Base-by-base conservation (phyloP, 805 yeast genomes). In the Hanseniaspora singularis region DNA sequence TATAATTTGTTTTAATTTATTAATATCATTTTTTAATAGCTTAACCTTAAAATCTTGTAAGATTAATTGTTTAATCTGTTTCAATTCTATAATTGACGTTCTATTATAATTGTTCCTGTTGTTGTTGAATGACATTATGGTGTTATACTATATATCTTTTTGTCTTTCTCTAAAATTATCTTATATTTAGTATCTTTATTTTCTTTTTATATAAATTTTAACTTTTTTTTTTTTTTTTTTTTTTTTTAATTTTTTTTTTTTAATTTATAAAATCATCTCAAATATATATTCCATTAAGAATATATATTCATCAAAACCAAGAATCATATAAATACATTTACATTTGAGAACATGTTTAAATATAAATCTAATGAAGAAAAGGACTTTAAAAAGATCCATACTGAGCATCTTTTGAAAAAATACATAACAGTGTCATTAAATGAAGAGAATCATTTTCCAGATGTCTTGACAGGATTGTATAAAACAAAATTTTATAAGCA, bases 281-380 rank as follows among this genome's bases (percentile, higher is more conserved):
- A n/a, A n/a, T n/a, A n/a, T 26, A 26, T 26, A 26, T 26, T 8
- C 10, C 11, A 26, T 26, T 26, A 26, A 26, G 7, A 26, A 7
- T 11, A 26, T 26, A 26, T 11, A 8, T 11, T 26, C 11, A 8
- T 26, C 28, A 8, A 26, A 8, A 26, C 7, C 28, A 26, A 26
- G 7, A 26, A 26, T 26, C 7, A 26, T 26, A 8, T 26, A 26
- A 26, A 26, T 26, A 26, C 32, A 11, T 12, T 28, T 12, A 11
- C 6, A 28, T 11, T 9, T 11, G 5, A 28, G 6, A 4, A 11
- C 14, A 36, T 36, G 39, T 23, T 36, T 36, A 44, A 44, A 7
- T 37, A 37, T 16, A 44, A 44, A 4, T 44, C 48, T 23, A 41
- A 41, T 8, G 46, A 37, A 10, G 34, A 48, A 19, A 28, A 48